Percentiles rank a stretch among this genome's conserved stretches.
These are phyloP conservation scores for Claviceps sp. DNA, from an alignment of 2,329 filamentous ascomycete genomes.

Conservation along the genomic window DNA sequence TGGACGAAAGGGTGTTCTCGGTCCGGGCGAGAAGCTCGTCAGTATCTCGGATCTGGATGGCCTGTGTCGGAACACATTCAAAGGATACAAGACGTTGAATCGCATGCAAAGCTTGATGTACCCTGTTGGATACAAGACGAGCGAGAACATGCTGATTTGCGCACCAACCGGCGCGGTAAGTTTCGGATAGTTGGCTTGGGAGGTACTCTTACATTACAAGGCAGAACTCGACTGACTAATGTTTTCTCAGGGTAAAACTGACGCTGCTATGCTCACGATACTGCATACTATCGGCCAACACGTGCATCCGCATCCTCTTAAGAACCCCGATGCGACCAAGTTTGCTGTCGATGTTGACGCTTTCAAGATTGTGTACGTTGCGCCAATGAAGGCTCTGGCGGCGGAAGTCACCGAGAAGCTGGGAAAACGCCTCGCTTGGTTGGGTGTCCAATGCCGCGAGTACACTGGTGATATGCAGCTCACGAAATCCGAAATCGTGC, in stretches of 20 bases:
- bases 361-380: slow-evolving; percentile 98
- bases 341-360: slow-evolving; percentile 75
- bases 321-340: slow-evolving; percentile 57
- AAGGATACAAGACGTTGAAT: slow-evolving; percentile 84
- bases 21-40: slow-evolving; percentile 60
- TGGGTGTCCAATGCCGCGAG: slow-evolving; percentile 83
- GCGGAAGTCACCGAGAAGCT: slow-evolving; percentile 94
- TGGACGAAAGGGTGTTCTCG: slow-evolving; percentile 60
- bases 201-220: not conserved
- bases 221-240: not conserved
- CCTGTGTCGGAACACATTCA: slow-evolving; percentile 81
- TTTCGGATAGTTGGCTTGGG: slow-evolving; percentile 8
- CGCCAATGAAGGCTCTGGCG: slow-evolving; percentile 95
- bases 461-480: slow-evolving; percentile 98
- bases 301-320: slow-evolving; percentile 62
- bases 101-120: slow-evolving; percentile 97
- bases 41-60: slow-evolving; percentile 75
- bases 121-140: slow-evolving; percentile 87
- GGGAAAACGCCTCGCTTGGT: slow-evolving; percentile 81
- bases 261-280: slow-evolving; percentile 93
- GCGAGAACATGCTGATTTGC: slow-evolving; percentile 97
- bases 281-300: slow-evolving; percentile 84
- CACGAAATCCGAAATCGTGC: slow-evolving; percentile 87
- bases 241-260: slow-evolving; percentile 65
- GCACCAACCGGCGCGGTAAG: slow-evolving; percentile 81